phyloP scores from a whole-genome alignment of 805 yeast genomes.

The Lachancea cidri region DNA sequence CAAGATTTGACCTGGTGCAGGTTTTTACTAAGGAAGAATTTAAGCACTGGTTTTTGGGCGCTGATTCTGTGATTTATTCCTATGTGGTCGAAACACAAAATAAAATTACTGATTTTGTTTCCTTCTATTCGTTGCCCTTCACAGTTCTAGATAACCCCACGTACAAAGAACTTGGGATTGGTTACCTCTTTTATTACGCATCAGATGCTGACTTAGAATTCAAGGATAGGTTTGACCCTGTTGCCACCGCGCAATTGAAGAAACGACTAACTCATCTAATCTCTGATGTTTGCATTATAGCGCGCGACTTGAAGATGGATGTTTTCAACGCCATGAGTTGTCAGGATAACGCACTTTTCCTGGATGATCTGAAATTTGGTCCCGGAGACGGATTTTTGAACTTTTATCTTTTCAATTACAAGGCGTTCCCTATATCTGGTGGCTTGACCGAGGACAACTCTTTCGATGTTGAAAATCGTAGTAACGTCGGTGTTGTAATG shows the following conservation, averaged over 20 bases:
- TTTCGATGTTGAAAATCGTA: conserved; percentile 48
- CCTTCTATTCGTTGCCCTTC: conserved; percentile 86
- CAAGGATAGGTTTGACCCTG: conserved; percentile 35
- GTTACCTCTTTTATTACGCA: conserved; percentile 88
- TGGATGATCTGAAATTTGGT: conserved; percentile 82
- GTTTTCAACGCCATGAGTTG: conserved; percentile 91
- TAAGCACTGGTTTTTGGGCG: conserved; percentile 75
- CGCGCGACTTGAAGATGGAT: conserved; percentile 65
- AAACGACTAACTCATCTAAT: conserved; percentile 58
- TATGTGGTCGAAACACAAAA: conserved; percentile 65
- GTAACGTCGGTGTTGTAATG: conserved; percentile 90
- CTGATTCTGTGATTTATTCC: conserved; percentile 58
- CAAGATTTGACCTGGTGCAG: conserved; percentile 69
- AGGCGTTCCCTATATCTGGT: conserved; percentile 72
- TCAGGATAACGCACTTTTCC: conserved; percentile 82
- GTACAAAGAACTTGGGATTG: conserved; percentile 71
- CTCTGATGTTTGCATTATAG: conserved; percentile 69
- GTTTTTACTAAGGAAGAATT: conserved; percentile 54
- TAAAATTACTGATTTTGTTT: conserved; percentile 78
- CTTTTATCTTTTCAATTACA: conserved; percentile 88
- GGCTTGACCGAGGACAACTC: conserved; percentile 62
- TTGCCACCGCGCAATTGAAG: conserved; percentile 42
- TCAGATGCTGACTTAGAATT: conserved; percentile 52
- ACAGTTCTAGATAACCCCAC: conserved; percentile 63
- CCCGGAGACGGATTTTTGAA: conserved; percentile 90